Evolutionary conservation across 306 rosid genomes (phyloP).

Genomic region (Dalbergia cochinchinensis): DNA sequence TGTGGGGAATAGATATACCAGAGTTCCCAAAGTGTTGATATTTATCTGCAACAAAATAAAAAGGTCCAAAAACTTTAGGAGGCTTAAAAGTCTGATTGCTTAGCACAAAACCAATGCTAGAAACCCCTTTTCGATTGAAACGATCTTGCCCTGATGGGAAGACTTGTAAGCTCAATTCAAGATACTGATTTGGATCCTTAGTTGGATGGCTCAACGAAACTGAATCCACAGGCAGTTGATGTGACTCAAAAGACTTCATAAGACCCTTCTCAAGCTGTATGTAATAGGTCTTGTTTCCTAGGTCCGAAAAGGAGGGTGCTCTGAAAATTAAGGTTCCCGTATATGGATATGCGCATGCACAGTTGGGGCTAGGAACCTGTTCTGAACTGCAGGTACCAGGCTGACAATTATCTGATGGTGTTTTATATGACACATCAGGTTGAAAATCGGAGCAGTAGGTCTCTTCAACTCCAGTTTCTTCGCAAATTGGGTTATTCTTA

Average conservation of each 20-base stretch:
- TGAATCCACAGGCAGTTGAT: constrained; percentile 52
- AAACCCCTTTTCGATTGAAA: constrained; percentile 54
- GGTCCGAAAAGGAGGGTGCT: constrained; percentile 57
- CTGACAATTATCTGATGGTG: constrained; percentile 42
- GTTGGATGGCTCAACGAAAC: constrained; percentile 42
- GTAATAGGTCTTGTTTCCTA: constrained; percentile 26
- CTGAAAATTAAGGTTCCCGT: constrained; percentile 57
- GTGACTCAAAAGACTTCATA: not conserved
- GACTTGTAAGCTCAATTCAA: constrained; percentile 43
- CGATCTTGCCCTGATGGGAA: constrained; percentile 55
- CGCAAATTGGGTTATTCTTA: constrained; percentile 54
- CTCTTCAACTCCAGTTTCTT: not conserved
- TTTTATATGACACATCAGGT: constrained; percentile 23
- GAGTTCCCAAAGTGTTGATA: constrained; percentile 19
- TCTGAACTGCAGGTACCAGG: constrained; percentile 37
- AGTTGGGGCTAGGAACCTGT: constrained; percentile 59
- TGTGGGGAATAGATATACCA: constrained; percentile 38
- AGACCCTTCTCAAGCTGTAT: constrained; percentile 43
- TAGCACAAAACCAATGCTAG: constrained; percentile 50
- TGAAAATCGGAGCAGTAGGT: constrained; percentile 46
- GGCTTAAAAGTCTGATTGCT: constrained; percentile 60
- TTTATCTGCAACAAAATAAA: constrained; percentile 28
- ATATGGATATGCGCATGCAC: constrained; percentile 69
- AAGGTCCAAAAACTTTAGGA: constrained; percentile 39
- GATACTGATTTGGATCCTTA: constrained; percentile 35